Conservation (phyloP, 2,329 filamentous ascomycete genomes). For the Penicillium sp. region DNA sequence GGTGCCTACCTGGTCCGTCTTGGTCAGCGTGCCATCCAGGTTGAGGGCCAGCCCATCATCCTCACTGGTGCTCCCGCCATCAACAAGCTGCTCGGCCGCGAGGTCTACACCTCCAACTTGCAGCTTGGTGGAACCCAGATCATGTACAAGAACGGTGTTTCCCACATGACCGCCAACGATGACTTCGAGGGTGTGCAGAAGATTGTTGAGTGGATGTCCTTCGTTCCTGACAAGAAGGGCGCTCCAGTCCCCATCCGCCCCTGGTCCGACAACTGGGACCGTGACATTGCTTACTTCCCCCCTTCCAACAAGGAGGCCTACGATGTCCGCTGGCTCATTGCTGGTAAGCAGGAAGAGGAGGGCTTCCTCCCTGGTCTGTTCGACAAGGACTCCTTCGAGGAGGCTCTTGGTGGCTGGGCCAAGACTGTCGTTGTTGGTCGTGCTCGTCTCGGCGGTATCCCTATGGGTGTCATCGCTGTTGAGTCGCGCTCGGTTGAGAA, state of each 20-base stretch:
- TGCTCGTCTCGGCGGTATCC: slow-evolving; percentile 93
- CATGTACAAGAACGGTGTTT: slow-evolving; percentile 99
- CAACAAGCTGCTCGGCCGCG: slow-evolving; percentile 96
- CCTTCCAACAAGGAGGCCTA: slow-evolving; percentile 82
- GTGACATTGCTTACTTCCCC: slow-evolving; percentile 79
- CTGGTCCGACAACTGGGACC: slow-evolving; percentile 84
- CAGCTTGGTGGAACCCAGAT: slow-evolving; percentile 99
- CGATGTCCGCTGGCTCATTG: slow-evolving; percentile 92
- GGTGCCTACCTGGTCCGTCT: slow-evolving; percentile 98
- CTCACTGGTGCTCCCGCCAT: slow-evolving; percentile 94
- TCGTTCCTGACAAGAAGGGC: slow-evolving; percentile 92
- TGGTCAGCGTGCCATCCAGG: slow-evolving; percentile 96
- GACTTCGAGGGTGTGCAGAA: slow-evolving; percentile 97
- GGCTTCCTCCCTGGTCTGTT: slow-evolving; percentile 91
- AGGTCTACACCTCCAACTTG: slow-evolving; percentile 98
- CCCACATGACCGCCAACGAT: slow-evolving; percentile 95
- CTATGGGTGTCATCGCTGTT: slow-evolving; percentile 96
- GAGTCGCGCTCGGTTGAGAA: slow-evolving; percentile 97
- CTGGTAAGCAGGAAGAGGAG: slow-evolving; percentile 76
- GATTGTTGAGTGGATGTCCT: slow-evolving; percentile 98
- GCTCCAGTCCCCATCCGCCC: slow-evolving; percentile 90
- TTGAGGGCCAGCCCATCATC: slow-evolving; percentile 98
- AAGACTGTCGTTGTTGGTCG: slow-evolving; percentile 95
- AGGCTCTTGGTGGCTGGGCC: slow-evolving; percentile 95
- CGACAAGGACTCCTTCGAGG: slow-evolving; percentile 94